Evolutionary conservation across 1,139 yeast species (phyloP).

Genomic region (Saccharomyces hybrid): DNA sequence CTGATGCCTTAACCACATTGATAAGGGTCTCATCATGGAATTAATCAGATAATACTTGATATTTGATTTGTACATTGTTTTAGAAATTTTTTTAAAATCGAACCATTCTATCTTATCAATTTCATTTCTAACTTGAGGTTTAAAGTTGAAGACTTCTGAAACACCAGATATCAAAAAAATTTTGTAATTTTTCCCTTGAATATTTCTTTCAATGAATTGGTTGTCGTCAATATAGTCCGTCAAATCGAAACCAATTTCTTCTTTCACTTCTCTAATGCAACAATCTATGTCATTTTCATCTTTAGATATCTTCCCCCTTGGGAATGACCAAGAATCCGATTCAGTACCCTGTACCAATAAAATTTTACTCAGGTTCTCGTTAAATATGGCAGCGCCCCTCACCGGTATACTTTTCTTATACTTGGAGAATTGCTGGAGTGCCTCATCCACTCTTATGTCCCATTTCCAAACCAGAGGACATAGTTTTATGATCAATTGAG

Average conservation of each 20-base stretch:
- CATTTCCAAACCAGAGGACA: slow-evolving; percentile 87
- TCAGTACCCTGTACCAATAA: slow-evolving; percentile 82
- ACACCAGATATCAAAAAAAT: slow-evolving; percentile 72
- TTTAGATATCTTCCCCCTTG: slow-evolving; percentile 92
- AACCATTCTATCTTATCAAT: slow-evolving; percentile 66
- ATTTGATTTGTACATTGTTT: slow-evolving; percentile 31
- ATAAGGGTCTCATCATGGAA: slow-evolving; percentile 54
- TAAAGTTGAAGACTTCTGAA: slow-evolving; percentile 66
- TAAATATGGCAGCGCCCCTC: slow-evolving; percentile 87
- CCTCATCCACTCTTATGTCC: slow-evolving; percentile 58
- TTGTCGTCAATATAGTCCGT: slow-evolving; percentile 56
- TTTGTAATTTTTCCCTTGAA: slow-evolving; percentile 77
- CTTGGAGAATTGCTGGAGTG: slow-evolving; percentile 65
- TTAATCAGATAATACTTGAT: slow-evolving; percentile 50
- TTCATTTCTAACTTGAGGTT: slow-evolving; percentile 81
- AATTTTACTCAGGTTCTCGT: slow-evolving; percentile 59
- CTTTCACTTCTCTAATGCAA: slow-evolving; percentile 88
- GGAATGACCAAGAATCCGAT: slow-evolving; percentile 88
- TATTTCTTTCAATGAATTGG: slow-evolving; percentile 73
- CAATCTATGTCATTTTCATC: slow-evolving; percentile 87
- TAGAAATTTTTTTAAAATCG: slow-evolving; percentile 38
- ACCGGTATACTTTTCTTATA: slow-evolving; percentile 92
- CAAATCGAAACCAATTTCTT: slow-evolving; percentile 92
- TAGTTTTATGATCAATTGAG: slow-evolving; percentile 59
- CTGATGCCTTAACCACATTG: slow-evolving; percentile 46